These are phyloP conservation scores for Daedaleopsis sinensis DNA, from an alignment of 768 basidiomycete genomes.

Conservation along the genomic window DNA sequence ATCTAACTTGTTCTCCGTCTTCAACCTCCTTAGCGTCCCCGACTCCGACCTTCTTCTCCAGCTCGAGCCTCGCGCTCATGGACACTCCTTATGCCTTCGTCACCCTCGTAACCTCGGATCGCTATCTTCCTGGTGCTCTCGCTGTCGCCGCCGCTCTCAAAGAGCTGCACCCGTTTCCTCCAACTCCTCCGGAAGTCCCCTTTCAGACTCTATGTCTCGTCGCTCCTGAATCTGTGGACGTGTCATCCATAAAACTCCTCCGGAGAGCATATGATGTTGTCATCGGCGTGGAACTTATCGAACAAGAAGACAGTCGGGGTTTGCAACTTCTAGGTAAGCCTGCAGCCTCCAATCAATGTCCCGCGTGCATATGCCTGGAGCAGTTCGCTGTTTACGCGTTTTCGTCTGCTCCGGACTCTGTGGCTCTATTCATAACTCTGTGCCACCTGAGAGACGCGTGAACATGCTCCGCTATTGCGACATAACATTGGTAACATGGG, in stretches of 20 bases:
- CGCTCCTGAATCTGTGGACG: constrained; percentile 91
- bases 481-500: not conserved
- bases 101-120: constrained; percentile 89
- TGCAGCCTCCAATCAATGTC: not conserved
- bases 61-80: constrained; percentile 43
- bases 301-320: constrained; percentile 63
- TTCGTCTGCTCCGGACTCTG: not conserved
- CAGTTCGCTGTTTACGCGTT: not conserved
- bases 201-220: constrained; percentile 89
- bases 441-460: not conserved
- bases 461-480: not conserved
- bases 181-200: constrained; percentile 60
- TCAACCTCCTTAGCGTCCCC: constrained; percentile 21
- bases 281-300: constrained; percentile 90
- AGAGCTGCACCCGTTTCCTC: constrained; percentile 70
- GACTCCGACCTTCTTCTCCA: constrained; percentile 20
- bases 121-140: constrained; percentile 92
- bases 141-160: constrained; percentile 82
- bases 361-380: not conserved
- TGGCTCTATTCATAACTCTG: not conserved
- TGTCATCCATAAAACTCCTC: constrained; percentile 76
- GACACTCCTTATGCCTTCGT: constrained; percentile 79
- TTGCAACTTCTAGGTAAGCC: constrained; percentile 81
- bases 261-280: constrained; percentile 83
- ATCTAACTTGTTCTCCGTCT: constrained; percentile 3